Conservation (phyloP, 2,329 filamentous ascomycete species). For the Aureobasidium sp. region DNA sequence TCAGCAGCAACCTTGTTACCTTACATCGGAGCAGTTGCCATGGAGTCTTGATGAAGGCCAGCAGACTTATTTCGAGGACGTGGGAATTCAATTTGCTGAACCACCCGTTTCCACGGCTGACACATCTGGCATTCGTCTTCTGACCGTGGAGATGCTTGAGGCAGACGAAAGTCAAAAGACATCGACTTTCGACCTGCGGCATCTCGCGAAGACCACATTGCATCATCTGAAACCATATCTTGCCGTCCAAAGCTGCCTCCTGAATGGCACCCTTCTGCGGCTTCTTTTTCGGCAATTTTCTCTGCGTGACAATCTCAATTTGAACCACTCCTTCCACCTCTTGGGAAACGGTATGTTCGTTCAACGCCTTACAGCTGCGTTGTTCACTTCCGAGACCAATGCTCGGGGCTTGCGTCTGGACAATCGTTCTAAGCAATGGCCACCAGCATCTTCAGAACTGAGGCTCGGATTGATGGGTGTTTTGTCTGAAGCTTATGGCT, state of each 20-base stretch:
- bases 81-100: not conserved
- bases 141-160: not conserved
- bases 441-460: slow-evolving; percentile 89
- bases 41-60: slow-evolving; percentile 52
- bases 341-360: slow-evolving; percentile 79
- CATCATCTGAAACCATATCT: slow-evolving; percentile 27
- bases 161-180: not conserved
- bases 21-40: slow-evolving; percentile 16
- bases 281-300: slow-evolving; percentile 68
- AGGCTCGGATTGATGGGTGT: slow-evolving; percentile 81
- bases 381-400: slow-evolving; percentile 74
- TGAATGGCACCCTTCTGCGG: slow-evolving; percentile 68
- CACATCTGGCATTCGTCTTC: not conserved
- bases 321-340: slow-evolving; percentile 75
- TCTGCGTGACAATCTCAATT: slow-evolving; percentile 59
- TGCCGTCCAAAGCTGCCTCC: slow-evolving; percentile 61
- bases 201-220: not conserved
- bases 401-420: slow-evolving; percentile 76
- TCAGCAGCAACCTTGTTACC: not conserved
- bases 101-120: not conserved
- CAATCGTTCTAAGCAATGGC: slow-evolving; percentile 64
- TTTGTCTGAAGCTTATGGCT: slow-evolving; percentile 62
- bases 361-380: slow-evolving; percentile 65
- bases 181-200: not conserved
- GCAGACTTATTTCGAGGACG: slow-evolving; percentile 28